A percentile compares a stretch with the other conserved stretches of the same genome.
phyloP scores from a whole-genome alignment of 108 stramenopile genomes.

The Skeletonema potamos region DNA sequence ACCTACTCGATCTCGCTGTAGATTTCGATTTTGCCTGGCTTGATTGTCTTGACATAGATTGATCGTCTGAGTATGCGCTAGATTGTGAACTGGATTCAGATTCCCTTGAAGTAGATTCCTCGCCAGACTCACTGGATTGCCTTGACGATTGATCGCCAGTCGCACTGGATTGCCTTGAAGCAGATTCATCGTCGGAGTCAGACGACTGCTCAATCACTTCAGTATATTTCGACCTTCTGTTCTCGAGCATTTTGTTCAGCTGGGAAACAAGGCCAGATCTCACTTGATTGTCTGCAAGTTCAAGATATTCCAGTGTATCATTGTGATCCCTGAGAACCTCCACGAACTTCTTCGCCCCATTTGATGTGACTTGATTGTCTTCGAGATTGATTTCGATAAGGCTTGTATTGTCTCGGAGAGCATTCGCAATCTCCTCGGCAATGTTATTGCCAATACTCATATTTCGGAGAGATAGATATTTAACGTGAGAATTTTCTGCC shows the following conservation, averaged over 20 bases:
- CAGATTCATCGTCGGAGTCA: neutral
- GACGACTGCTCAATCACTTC: neutral
- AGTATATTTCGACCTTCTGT: neutral
- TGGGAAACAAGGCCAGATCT: neutral
- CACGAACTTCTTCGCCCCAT: conserved; percentile 1
- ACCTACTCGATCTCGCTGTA: neutral
- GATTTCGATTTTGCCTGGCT: neutral
- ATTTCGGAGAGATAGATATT: conserved; percentile 12
- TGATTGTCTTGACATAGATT: neutral
- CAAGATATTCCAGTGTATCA: neutral
- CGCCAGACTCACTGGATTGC: neutral
- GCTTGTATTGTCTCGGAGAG: conserved; percentile 9
- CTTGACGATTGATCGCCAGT: neutral
- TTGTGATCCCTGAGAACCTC: neutral
- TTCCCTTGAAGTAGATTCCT: neutral
- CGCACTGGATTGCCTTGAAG: neutral
- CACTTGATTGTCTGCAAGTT: neutral
- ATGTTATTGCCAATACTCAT: conserved; percentile 23
- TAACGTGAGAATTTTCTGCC: conserved; percentile 4
- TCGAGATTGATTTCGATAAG: conserved; percentile 2
- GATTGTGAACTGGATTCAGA: neutral
- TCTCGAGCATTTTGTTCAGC: neutral
- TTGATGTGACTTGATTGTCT: conserved; percentile 2
- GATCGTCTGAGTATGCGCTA: neutral
- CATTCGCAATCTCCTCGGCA: conserved; percentile 15